These are phyloP conservation scores for Lasiosphaeria ovina DNA, from an alignment of 495 filamentous ascomycete species.

Conservation along the genomic window DNA sequence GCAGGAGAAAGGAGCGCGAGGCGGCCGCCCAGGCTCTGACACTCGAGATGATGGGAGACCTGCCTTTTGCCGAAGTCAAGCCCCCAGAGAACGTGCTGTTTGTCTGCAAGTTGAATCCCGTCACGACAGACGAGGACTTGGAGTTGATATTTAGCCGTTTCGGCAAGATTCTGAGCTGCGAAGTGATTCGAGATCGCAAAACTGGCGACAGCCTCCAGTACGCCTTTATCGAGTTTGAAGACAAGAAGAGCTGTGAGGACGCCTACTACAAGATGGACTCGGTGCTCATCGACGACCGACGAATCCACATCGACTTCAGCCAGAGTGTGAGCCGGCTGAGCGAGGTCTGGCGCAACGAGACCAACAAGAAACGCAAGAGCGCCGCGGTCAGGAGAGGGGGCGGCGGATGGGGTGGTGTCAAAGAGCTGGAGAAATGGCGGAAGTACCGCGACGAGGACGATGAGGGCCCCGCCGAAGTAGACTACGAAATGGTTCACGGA, in stretches of 20 bases:
- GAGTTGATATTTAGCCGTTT: constrained; percentile 96
- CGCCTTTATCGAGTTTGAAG: constrained; percentile 94
- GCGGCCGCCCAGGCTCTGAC: constrained; percentile 93
- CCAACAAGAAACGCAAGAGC: constrained; percentile 75
- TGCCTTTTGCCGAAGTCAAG: constrained; percentile 97
- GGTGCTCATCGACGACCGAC: constrained; percentile 93
- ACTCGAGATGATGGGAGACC: constrained; percentile 95
- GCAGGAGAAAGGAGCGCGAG: constrained; percentile 79
- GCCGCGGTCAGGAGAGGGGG: constrained; percentile 53
- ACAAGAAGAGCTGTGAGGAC: constrained; percentile 88
- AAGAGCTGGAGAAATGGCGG: constrained; percentile 79
- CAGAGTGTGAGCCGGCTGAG: constrained; percentile 91
- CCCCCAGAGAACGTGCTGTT: constrained; percentile 97
- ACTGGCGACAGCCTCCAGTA: constrained; percentile 96
- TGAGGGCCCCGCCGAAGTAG: constrained; percentile 41
- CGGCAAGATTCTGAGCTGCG: constrained; percentile 90
- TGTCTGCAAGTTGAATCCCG: constrained; percentile 97
- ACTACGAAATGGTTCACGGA: constrained; percentile 82
- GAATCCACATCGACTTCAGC: constrained; percentile 98
- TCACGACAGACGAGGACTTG: constrained; percentile 91
- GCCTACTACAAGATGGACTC: constrained; percentile 99
- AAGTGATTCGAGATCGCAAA: constrained; percentile 91
- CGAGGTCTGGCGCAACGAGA: constrained; percentile 84
- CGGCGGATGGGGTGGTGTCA: constrained; percentile 89
- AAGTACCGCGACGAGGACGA: constrained; percentile 79